Conservation (phyloP, 139 green algal genomes). For the Tetratostichococcus sp. region DNA sequence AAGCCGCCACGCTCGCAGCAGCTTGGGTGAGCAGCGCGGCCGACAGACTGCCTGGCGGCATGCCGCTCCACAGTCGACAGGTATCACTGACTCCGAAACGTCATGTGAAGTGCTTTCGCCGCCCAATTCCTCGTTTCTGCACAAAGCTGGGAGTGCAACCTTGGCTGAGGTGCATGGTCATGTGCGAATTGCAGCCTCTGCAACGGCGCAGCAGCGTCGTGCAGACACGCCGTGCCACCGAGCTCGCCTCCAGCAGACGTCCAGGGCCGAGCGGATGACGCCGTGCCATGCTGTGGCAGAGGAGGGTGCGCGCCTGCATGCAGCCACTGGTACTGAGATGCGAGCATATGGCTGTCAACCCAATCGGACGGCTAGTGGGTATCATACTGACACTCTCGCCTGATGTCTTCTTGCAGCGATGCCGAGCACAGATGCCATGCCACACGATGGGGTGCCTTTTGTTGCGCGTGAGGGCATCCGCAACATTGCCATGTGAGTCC, state of each 20-base stretch:
- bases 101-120: too few relatives aligned
- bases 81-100: too few relatives aligned
- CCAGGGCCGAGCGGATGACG: background rate
- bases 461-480: slow-evolving; percentile 23
- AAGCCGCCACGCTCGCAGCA: too few relatives aligned
- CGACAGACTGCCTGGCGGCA: too few relatives aligned
- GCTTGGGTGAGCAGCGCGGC: too few relatives aligned
- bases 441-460: background rate
- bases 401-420: background rate
- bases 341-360: too few relatives aligned
- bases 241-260: background rate
- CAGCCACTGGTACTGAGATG: too few relatives aligned
- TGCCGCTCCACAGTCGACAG: too few relatives aligned
- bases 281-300: background rate
- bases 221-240: background rate
- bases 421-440: background rate
- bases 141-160: too few relatives aligned
- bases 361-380: too few relatives aligned
- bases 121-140: too few relatives aligned
- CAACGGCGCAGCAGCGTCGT: background rate
- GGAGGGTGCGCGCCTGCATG: background rate
- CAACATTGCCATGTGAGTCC: slow-evolving; percentile 48
- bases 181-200: background rate
- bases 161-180: too few relatives aligned
- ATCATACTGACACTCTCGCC: background rate